These are phyloP conservation scores for Rhynchosporium secalis DNA, from an alignment of 2,329 filamentous ascomycete species.

Conservation along the genomic window DNA sequence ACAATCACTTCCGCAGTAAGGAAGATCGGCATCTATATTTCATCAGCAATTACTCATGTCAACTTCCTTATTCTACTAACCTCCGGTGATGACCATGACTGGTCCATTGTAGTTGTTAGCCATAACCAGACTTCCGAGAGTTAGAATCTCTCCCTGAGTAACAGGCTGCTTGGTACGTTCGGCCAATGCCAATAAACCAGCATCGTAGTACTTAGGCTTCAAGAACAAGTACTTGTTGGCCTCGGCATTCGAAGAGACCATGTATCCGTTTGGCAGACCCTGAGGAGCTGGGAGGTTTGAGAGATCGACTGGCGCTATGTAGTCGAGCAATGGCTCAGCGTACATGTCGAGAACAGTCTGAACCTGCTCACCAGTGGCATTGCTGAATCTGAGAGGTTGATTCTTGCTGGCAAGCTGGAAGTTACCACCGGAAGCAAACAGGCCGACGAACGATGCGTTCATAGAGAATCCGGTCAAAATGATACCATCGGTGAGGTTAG, in stretches of 20 bases:
- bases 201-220: conserved; percentile 55
- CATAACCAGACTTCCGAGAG: conserved; percentile 46
- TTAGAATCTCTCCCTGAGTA: conserved; percentile 59
- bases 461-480: conserved; percentile 61
- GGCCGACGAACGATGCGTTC: conserved; percentile 46
- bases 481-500: conserved; percentile 56
- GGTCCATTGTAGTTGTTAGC: conserved; percentile 51
- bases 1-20: conserved; percentile 65
- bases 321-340: conserved; percentile 19
- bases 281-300: conserved; percentile 35
- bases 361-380: conserved; percentile 30
- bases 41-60: background rate
- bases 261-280: conserved; percentile 51
- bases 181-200: conserved; percentile 49
- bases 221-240: conserved; percentile 56
- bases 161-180: conserved; percentile 55
- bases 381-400: conserved; percentile 41
- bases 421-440: conserved; percentile 49
- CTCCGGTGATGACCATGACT: conserved; percentile 59
- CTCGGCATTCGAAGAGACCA: conserved; percentile 48
- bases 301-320: conserved; percentile 21
- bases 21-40: conserved; percentile 44
- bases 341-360: conserved; percentile 26
- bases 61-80: conserved; percentile 36
- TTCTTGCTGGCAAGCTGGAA: conserved; percentile 46